Evolutionary conservation across 2,329 filamentous ascomycete species (phyloP), one percentile per base, ranked within the genome.

Genomic region (Pestalotiopsis sp.): DNA sequence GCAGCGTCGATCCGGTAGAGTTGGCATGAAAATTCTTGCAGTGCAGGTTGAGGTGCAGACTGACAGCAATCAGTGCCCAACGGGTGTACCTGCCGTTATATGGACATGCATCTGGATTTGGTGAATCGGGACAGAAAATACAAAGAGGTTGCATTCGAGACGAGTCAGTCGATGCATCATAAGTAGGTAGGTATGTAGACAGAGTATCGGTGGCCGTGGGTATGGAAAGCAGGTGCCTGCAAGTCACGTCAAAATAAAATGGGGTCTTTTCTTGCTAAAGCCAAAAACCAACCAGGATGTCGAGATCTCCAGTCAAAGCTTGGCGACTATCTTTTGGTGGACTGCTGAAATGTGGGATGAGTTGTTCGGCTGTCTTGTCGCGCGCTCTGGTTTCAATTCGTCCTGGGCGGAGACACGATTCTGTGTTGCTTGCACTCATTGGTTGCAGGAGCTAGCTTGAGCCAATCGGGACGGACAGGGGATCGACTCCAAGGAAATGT

Each of bases 331-430:
- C 38, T 36, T 65, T 52, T 14, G 64, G 25, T 49, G 64, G 20
- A 31, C 41, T 56, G 45, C 41, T 45, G 31, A 45, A 58, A 66
- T 66, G 64, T 60, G 52, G 38, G 65, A 59, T 66, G 65, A 60
- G 65, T 66, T 66, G 65, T 25, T 25, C 25, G 3, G 25, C 25
- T 25, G 25, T 66, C 65, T 56, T 52, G 17, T 17, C 45, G 45
- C 45, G 41, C 45, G 45, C 45, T 52, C 45, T 52, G 45, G 45
- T 4, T 36, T 36, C 45, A 52, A 52, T 52, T 52, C 31, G 45
- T n/a, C 45, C 45, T 52, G 45, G 58, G 52, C 65, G 65, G 65
- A 66, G 36, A 36, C 52, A 57, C 45, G 49, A 57, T 56, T 66
- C n/a, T 9, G 31, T 17, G 45, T 9, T 2, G 45, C 49, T 49